Conservation (phyloP, 2,329 filamentous ascomycete genomes). For the Pestalotiopsis sp. region DNA sequence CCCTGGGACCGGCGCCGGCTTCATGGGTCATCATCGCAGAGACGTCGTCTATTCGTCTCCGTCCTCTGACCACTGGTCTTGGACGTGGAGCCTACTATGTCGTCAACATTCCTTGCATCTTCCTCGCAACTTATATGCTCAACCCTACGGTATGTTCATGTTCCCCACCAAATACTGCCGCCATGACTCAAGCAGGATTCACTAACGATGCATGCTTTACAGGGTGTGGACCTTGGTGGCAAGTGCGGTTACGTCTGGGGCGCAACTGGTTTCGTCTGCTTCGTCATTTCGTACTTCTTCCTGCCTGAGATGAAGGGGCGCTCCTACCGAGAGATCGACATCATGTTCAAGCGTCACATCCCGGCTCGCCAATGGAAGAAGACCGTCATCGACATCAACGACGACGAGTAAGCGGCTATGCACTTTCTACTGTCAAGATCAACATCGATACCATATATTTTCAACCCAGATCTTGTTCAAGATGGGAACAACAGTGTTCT, state of each 20-base stretch:
- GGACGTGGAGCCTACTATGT: slow-evolving; percentile 38
- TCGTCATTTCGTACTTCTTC: slow-evolving; percentile 53
- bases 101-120: slow-evolving; percentile 59
- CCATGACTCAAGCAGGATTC: too few species aligned
- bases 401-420: slow-evolving; percentile 56
- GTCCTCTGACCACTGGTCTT: slow-evolving; percentile 15
- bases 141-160: slow-evolving; percentile 40
- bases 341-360: slow-evolving; percentile 47
- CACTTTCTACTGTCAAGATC: too few species aligned
- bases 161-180: neutral
- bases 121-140: slow-evolving; percentile 63
- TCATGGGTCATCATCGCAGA: slow-evolving; percentile 71
- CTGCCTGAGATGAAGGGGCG: slow-evolving; percentile 54
- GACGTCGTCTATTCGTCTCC: slow-evolving; percentile 59
- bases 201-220: neutral
- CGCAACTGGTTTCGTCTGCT: slow-evolving; percentile 42
- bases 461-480: too few species aligned
- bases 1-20: slow-evolving; percentile 62
- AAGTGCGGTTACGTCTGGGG: slow-evolving; percentile 54
- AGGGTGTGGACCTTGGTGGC: slow-evolving; percentile 48
- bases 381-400: slow-evolving; percentile 58
- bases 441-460: too few species aligned
- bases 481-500: too few species aligned
- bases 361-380: slow-evolving; percentile 49
- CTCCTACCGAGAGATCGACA: slow-evolving; percentile 56